Base-by-base conservation (phyloP, 331 rosid species). In the Stylosanthes scabra region DNA sequence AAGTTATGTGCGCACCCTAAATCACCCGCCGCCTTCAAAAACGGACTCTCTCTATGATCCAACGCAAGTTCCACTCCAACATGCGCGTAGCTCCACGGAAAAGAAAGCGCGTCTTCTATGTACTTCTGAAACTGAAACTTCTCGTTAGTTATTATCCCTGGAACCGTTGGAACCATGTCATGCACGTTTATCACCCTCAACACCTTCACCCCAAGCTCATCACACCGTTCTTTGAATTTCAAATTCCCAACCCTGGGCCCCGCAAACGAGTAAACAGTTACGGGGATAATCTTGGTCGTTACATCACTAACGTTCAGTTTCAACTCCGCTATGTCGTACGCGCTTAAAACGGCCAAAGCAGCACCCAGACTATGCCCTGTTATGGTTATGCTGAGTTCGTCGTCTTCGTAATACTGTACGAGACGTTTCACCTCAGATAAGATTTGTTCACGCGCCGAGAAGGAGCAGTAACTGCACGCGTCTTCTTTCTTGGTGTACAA, bases 21-120 rank as follows among this genome's bases (percentile, higher is more conserved):
- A 68, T 90, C 96, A n/a, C 63, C 84, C 0, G 71, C 85, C 1
- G 47, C 52, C 71, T 83, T 90, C 25, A 86, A 59, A 78, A 80
- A 90, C 4, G 97, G 91, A 16, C 91, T 86, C 0, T 57, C 59
- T 0, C 20, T 78, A 28, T 90, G 93, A 44, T 90, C 93, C 76
- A 90, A 40, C 2, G 71, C 83, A 0, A 88, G 78, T 29, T 86
- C 90, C 13, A 40, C 82, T 0, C 97, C 97, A n/a, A 90, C 89
- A 31, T 90, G 97, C 0, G 97, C 91, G 52, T 86, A 90, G 46
- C 93, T 86, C 93, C 97, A 90, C 0, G 97, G 97, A 12, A 90
- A 86, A 7, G 77, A 57, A 3, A 88, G 31, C 0, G 80, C 12
- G 7, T 90, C 96, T 9, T 88, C 96, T 0, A 90, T 49, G 57